Conservation (phyloP, 2,329 filamentous ascomycete genomes). For the Myotisia sp. region DNA sequence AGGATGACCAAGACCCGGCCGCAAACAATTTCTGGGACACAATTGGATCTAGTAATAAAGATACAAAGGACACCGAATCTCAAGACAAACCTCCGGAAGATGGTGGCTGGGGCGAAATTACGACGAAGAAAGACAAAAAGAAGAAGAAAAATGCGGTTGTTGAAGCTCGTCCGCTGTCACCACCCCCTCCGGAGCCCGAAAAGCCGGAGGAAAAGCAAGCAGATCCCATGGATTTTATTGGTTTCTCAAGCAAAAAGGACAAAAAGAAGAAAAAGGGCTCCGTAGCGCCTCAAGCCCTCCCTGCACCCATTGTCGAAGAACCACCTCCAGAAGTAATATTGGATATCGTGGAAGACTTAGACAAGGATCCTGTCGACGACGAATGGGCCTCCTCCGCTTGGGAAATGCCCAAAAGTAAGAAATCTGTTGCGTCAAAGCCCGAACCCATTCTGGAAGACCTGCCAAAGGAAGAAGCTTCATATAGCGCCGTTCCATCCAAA, state of each 20-base stretch:
- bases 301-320: slow-evolving; percentile 25
- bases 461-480: slow-evolving; percentile 1
- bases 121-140: slow-evolving; percentile 41
- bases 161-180: background rate
- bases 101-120: slow-evolving; percentile 32
- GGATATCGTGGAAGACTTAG: slow-evolving; percentile 10
- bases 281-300: slow-evolving; percentile 27
- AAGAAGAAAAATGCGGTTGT: slow-evolving; percentile 9
- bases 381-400: slow-evolving; percentile 1
- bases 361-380: slow-evolving; percentile 4
- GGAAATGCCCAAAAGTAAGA: no score
- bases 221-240: slow-evolving; percentile 26
- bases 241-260: slow-evolving; percentile 31
- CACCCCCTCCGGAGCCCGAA: background rate
- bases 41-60: no score
- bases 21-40: no score
- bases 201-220: slow-evolving; percentile 8
- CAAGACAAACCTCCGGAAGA: slow-evolving; percentile 30
- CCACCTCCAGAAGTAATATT: slow-evolving; percentile 15
- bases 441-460: slow-evolving; percentile 6
- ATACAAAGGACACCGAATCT: no score
- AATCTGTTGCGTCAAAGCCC: slow-evolving; percentile 2
- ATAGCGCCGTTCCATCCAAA: slow-evolving; percentile 1
- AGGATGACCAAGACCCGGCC: no score
- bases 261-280: slow-evolving; percentile 33